A percentile compares a stretch with the other conserved stretches of the same genome.
Evolutionary conservation across 2,329 filamentous ascomycete genomes (phyloP).

Genomic region (Cordyceps farinosa): DNA sequence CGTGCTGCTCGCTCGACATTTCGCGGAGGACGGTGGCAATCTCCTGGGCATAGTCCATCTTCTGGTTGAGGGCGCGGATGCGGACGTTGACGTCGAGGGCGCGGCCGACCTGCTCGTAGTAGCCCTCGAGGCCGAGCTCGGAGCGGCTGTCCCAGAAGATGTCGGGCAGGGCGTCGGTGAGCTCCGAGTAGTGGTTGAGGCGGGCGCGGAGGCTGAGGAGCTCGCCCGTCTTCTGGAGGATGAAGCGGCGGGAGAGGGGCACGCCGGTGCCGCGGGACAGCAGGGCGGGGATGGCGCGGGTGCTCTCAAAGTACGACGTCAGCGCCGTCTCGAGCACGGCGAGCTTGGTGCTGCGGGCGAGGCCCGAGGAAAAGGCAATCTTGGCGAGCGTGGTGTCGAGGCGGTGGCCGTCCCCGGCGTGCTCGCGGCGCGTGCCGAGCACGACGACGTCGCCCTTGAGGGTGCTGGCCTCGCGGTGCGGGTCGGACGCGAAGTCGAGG

Average conservation of each 20-base stretch:
- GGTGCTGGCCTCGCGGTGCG: conserved; percentile 65
- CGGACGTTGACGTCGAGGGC: conserved; percentile 88
- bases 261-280: conserved; percentile 59
- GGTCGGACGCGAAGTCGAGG: conserved; percentile 79
- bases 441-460: conserved; percentile 88
- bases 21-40: conserved; percentile 87
- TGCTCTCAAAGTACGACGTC: conserved; percentile 80
- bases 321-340: conserved; percentile 85
- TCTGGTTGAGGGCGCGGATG: conserved; percentile 89
- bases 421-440: conserved; percentile 68
- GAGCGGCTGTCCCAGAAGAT: conserved; percentile 93
- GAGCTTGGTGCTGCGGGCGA: conserved; percentile 89
- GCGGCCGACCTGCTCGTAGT: conserved; percentile 89
- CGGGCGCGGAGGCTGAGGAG: conserved; percentile 85
- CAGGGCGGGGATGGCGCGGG: conserved; percentile 73
- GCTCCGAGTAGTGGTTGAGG: conserved; percentile 92
- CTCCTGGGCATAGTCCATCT: conserved; percentile 96
- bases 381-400: conserved; percentile 74
- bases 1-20: conserved; percentile 85
- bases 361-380: conserved; percentile 91
- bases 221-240: conserved; percentile 90
- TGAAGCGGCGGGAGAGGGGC: conserved; percentile 62
- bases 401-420: conserved; percentile 37
- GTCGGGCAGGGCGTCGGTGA: conserved; percentile 92
- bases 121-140: conserved; percentile 85